Conservation (phyloP, 345 rosid genomes). For the Cardamine chenopodiifolia region DNA sequence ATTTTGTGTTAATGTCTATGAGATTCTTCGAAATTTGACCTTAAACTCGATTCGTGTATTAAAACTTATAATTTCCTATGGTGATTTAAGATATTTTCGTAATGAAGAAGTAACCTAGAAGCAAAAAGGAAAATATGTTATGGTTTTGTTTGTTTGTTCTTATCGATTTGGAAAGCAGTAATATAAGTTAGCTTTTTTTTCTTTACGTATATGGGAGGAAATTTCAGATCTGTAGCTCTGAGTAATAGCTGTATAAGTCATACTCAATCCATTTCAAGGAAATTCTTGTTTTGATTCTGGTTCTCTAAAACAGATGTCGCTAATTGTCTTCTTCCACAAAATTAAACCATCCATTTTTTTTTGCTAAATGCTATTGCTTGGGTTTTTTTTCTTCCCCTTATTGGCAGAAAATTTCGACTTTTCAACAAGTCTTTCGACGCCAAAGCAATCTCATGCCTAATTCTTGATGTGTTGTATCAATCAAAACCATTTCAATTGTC, state of each 20-base stretch:
- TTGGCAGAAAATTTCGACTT: conserved; percentile 15
- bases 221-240: conserved; percentile 29
- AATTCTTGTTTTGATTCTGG: not conserved
- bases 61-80: not conserved
- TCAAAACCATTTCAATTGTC: conserved; percentile 8
- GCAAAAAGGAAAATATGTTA: not conserved
- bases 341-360: not conserved
- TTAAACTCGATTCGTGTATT: not conserved
- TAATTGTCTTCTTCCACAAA: not conserved
- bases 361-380: conserved; percentile 6
- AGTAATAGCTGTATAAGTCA: not conserved
- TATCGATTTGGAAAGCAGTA: conserved; percentile 24
- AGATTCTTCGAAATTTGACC: conserved; percentile 13
- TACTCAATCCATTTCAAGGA: not conserved
- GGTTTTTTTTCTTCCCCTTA: conserved; percentile 2
- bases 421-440: conserved; percentile 12
- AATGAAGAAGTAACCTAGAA: not conserved
- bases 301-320: not conserved
- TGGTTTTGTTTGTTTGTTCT: not conserved
- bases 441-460: conserved; percentile 17
- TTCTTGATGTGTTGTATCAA: not conserved
- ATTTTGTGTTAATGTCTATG: not conserved
- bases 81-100: not conserved
- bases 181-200: not conserved
- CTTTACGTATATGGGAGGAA: not conserved